These are phyloP conservation scores for Crotalaria pallida DNA, from an alignment of 306 rosid species.

Conservation along the genomic window DNA sequence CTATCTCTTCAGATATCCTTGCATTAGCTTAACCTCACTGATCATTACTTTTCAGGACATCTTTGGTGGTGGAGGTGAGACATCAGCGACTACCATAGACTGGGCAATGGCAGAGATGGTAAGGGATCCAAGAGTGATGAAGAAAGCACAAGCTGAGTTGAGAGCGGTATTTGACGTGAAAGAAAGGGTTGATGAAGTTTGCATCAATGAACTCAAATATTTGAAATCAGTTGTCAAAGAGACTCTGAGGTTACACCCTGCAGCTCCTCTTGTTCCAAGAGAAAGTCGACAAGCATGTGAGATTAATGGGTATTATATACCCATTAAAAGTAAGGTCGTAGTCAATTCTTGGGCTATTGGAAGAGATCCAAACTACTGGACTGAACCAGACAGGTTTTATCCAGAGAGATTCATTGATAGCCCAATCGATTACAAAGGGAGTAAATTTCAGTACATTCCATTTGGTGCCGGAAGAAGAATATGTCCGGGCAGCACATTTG, in stretches of 20 bases:
- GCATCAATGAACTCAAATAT: slow-evolving; percentile 1
- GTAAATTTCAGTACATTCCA: slow-evolving; percentile 15
- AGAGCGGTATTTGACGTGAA: not conserved
- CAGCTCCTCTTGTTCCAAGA: slow-evolving; percentile 20
- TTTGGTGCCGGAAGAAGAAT: slow-evolving; percentile 39
- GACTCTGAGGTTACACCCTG: too few species aligned
- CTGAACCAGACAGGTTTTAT: slow-evolving; percentile 3
- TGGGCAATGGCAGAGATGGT: too few species aligned
- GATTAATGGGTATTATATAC: slow-evolving; percentile 26
- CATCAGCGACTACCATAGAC: slow-evolving; percentile 24
- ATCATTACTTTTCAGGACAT: slow-evolving; percentile 3
- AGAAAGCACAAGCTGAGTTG: too few species aligned
- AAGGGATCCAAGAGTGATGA: too few species aligned
- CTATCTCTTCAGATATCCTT: not conserved
- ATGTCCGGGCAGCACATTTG: slow-evolving; percentile 13
- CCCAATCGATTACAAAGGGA: slow-evolving; percentile 8
- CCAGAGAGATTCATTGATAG: slow-evolving; percentile 19
- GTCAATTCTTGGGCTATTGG: slow-evolving; percentile 37
- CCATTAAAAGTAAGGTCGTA: not conserved
- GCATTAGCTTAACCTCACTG: not conserved
- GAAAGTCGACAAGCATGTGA: slow-evolving; percentile 14
- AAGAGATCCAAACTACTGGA: too few species aligned
- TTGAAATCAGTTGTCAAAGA: too few species aligned
- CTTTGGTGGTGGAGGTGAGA: slow-evolving; percentile 19
- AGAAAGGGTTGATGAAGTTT: not conserved